Conservation (phyloP, 768 basidiomycete species). For the Leccinum disarticulatum region DNA sequence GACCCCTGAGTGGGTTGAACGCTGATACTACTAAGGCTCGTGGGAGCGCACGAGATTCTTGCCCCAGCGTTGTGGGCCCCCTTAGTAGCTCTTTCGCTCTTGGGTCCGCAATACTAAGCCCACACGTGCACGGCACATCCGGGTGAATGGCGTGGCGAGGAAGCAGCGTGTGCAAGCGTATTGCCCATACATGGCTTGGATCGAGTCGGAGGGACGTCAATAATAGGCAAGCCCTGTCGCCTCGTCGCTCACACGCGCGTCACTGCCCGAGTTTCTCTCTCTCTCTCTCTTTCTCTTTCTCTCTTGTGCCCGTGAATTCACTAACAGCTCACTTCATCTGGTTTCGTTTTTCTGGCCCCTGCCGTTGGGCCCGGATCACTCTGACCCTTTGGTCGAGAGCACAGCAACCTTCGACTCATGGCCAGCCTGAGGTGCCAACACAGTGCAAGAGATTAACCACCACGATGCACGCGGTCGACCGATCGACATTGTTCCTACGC, state of each 20-base stretch:
- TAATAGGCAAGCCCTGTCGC: constrained; percentile 6
- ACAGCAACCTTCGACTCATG: neutral
- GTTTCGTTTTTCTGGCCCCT: neutral
- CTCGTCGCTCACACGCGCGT: constrained; percentile 30
- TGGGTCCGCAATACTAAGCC: constrained; percentile 4
- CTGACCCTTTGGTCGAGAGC: constrained; percentile 4
- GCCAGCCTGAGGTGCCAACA: neutral
- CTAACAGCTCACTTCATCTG: constrained; percentile 16
- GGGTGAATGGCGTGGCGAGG: constrained; percentile 13
- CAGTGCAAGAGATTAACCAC: constrained; percentile 28
- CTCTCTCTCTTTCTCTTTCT: neutral
- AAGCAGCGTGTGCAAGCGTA: constrained; percentile 8
- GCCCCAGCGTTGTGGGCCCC: neutral
- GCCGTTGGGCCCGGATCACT: constrained; percentile 15
- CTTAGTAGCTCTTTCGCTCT: neutral
- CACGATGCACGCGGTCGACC: constrained; percentile 21
- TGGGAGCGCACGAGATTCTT: constrained; percentile 23
- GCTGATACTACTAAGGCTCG: constrained; percentile 18
- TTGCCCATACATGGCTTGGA: constrained; percentile 11
- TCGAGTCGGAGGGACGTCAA: constrained; percentile 7
- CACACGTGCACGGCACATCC: constrained; percentile 3
- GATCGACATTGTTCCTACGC: constrained; percentile 16
- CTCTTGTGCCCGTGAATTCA: neutral
- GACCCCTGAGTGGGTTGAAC: constrained; percentile 32
- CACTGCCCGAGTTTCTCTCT: neutral